A percentile compares a stretch with the other conserved stretches of the same genome.
Evolutionary conservation across 805 yeast genomes (phyloP).

Genomic region (Yamadazyma tumulicola): DNA sequence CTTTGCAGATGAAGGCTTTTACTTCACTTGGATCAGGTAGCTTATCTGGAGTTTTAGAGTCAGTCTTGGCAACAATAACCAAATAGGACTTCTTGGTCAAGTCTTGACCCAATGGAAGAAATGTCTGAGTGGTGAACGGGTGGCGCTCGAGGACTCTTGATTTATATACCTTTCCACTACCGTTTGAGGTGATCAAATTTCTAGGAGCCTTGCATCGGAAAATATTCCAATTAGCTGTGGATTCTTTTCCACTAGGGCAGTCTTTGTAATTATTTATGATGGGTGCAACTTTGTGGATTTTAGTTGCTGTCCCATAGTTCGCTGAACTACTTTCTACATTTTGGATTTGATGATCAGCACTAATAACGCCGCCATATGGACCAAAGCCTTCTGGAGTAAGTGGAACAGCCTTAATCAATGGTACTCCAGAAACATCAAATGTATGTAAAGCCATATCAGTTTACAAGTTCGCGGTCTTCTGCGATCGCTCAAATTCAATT

Average conservation of each 20-base stretch:
- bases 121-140: constrained; percentile 85
- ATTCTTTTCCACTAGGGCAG: constrained; percentile 44
- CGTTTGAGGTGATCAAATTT: constrained; percentile 42
- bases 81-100: constrained; percentile 53
- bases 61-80: constrained; percentile 73
- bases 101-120: constrained; percentile 80
- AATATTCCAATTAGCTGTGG: constrained; percentile 74
- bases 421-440: constrained; percentile 20
- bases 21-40: constrained; percentile 62
- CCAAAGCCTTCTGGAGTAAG: constrained; percentile 66
- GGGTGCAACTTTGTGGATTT: constrained; percentile 70
- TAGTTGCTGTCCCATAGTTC: constrained; percentile 91
- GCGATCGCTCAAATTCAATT: no score
- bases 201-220: constrained; percentile 77
- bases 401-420: constrained; percentile 45
- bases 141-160: constrained; percentile 83
- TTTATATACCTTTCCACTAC: constrained; percentile 31
- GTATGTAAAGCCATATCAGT: constrained; percentile 43
- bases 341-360: constrained; percentile 69
- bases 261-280: constrained; percentile 48
- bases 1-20: constrained; percentile 70
- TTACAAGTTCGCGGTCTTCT: no score
- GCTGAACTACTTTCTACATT: constrained; percentile 50
- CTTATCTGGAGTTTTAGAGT: constrained; percentile 26
- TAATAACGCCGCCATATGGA: constrained; percentile 71